A percentile compares a stretch with the other conserved stretches of the same genome.
phyloP scores from a whole-genome alignment of 2,329 filamentous ascomycete genomes.

The Fusarium hostae region DNA sequence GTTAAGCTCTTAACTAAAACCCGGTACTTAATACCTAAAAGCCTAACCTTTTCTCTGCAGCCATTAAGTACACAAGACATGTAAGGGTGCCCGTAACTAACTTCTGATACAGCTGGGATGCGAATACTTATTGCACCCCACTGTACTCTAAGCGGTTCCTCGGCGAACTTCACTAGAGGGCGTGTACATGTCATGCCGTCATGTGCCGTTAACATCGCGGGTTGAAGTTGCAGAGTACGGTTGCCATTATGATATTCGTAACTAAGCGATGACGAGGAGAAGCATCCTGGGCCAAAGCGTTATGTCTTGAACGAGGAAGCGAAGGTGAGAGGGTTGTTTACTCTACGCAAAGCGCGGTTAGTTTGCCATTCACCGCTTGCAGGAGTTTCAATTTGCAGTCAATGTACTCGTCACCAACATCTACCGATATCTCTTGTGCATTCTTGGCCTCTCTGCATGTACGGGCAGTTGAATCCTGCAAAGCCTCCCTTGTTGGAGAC shows the following conservation, averaged over 20 bases:
- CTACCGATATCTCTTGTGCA: background rate
- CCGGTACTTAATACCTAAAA: too few relatives aligned
- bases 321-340: background rate
- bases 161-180: background rate
- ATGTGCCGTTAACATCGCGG: background rate
- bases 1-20: too few relatives aligned
- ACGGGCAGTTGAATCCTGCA: background rate
- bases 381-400: background rate
- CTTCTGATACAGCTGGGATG: too few relatives aligned
- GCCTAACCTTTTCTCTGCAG: too few relatives aligned
- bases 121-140: too few relatives aligned
- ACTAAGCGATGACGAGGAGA: background rate
- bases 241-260: background rate
- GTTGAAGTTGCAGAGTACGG: background rate
- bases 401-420: conserved; percentile 7
- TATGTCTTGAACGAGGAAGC: background rate
- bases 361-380: conserved; percentile 5
- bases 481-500: background rate
- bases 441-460: background rate
- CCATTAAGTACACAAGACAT: too few relatives aligned
- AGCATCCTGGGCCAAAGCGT: conserved; percentile 8
- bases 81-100: too few relatives aligned
- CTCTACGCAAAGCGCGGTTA: conserved; percentile 32
- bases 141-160: background rate
- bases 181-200: conserved; percentile 5